Evolutionary conservation across 2,329 filamentous ascomycete species (phyloP), one percentile per base, ranked within the genome.

Genomic region (Paracoccidioides lutzii): DNA sequence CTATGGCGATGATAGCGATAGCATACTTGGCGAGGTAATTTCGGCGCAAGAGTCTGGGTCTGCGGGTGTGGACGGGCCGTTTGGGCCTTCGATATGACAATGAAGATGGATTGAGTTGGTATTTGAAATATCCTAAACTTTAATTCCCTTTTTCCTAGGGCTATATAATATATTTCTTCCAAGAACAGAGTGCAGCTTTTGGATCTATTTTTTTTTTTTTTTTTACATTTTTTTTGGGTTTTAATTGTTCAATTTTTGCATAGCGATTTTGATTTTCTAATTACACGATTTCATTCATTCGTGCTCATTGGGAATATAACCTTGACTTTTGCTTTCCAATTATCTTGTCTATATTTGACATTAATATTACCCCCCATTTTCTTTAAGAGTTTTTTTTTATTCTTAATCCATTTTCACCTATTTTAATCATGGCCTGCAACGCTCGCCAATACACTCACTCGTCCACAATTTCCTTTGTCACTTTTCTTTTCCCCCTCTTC

Each of bases 401-500:
- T 38, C 15, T 28, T 38, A 38, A 38, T 38, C 33, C 8, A 0
- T 51, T 51, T n/a, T 51, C 28, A n/a, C 3, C 48, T 7, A 12
- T 41, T 28, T 38, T 15, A 15, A 22, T 22, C 22, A 22, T 22
- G 22, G 22, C 22, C 22, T 22, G 28, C 8, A 8, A 9, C 15
- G n/a, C 28, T 14, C 4, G 38, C 12, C 4, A 14, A 41, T 4
- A 15, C 22, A 42, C 64, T 57, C 59, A 60, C 69, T 68, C 67
- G 66, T 70, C 66, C 65, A 62, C 30, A 44, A 12, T 52, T 42
- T 52, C 50, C 38, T 52, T 52, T 52, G 50, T 52, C 38, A 62
- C 55, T 65, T 61, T 64, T 60, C 54, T 60, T 63, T 61, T 61
- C 64, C 61, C 52, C 2, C 32, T 45, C 53, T 54, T 33, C 14